Base-by-base conservation (phyloP, 148 eudicot species). In the Rhododendron vialii region DNA sequence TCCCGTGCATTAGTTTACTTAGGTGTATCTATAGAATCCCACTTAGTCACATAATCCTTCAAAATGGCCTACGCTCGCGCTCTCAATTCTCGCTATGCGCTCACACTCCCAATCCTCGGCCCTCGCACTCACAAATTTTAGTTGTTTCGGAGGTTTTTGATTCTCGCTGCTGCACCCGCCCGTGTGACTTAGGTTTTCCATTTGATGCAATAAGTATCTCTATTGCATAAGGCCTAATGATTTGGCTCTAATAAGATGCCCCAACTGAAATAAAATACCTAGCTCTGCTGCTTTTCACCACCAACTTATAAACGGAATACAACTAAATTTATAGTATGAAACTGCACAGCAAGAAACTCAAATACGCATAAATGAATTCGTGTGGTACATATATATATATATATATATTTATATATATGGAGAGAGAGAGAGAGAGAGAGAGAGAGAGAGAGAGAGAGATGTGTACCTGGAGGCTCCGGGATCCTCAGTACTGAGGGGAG, bases 401-500 rank as follows among this genome's bases (percentile, higher is more conserved):
- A 55, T 0, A 55, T 20, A 55, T 3, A 55, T 55, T 18, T 22
- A 24, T 24, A 63, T 63, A 24, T 11, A 24, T 24, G 0, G 30
- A 30, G 30, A 30, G 30, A 30, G 30, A 30, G 30, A 30, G 30
- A 30, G 30, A 30, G 30, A 30, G 30, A 36, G 38, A 14, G 17
- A 75, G 79, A 75, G 79, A 75, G 79, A 76, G 80, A 76, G 82
- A 78, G 82, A 79, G 41, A 36, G 50, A 57, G 47, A 35, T 14
- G 18, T 48, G 22, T 38, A 82, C 84, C 75, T 82, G 76, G 98
- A 94, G 73, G 92, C 91, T 30, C 95, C 93, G 0, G 98, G 96
- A 90, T 95, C 98, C 24, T 93, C 98, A 26, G 96, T 90, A 76
- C 91, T 87, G 78, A 91, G 91, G 48, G 93, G 90, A 81, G 88